A percentile compares a stretch with the other conserved stretches of the same genome.
Evolutionary conservation across 139 green algal genomes (phyloP).

Genomic region (Eudorina sp.): DNA sequence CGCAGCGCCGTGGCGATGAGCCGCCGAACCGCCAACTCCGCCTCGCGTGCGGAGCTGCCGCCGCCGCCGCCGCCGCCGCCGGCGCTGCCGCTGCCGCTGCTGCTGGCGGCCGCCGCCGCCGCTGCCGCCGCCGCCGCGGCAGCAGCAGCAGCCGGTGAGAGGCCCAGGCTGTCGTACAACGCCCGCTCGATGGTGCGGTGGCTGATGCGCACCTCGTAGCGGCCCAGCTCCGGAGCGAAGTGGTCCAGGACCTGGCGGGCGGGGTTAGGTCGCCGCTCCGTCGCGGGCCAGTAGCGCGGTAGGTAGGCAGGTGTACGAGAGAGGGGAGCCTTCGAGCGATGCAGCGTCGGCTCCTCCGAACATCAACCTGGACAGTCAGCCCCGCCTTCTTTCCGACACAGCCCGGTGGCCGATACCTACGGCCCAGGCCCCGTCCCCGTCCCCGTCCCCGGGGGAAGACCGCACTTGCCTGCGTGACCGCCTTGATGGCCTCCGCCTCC

Average conservation of each 20-base stretch:
- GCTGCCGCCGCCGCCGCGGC: not conserved
- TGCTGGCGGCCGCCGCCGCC: not conserved
- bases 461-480: constrained; percentile 60
- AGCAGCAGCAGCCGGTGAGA: not conserved
- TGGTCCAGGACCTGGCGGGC: constrained; percentile 55
- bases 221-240: constrained; percentile 59
- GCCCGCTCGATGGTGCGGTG: constrained; percentile 74
- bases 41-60: not conserved
- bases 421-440: too few relatives aligned
- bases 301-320: too few relatives aligned
- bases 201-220: constrained; percentile 70
- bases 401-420: too few relatives aligned
- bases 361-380: too few relatives aligned
- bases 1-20: constrained; percentile 67
- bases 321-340: too few relatives aligned
- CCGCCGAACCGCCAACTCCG: constrained; percentile 48
- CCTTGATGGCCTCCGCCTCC: constrained; percentile 70
- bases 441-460: too few relatives aligned
- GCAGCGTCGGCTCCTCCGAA: too few relatives aligned
- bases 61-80: not conserved
- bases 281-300: too few relatives aligned
- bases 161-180: constrained; percentile 40
- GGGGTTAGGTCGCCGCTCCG: not conserved
- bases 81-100: not conserved
- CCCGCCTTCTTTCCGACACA: too few relatives aligned